Base-by-base conservation (phyloP, 2,329 filamentous ascomycete species). In the Raffaelea deltoideospora region DNA sequence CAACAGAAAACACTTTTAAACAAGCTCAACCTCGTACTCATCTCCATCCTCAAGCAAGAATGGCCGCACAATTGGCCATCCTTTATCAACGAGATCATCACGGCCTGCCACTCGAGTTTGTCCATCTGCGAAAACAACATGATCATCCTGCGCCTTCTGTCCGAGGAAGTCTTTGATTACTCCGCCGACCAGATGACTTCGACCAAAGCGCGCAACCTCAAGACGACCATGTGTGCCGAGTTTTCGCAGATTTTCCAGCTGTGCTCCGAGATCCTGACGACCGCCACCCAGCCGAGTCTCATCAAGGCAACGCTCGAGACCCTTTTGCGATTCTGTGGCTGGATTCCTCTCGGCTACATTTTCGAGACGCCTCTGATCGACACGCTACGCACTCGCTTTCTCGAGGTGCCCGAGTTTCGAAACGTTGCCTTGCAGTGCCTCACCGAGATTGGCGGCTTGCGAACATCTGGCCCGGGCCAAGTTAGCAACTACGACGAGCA, bases 81-180 rank as follows among this genome's bases (percentile, higher is more conserved):
- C 17, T 98, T 98, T 61, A 96, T 98, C 71, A 96, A 96, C 67
- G 90, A 98, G 65, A 98, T 98, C 59, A 86, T 98, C 50, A 81
- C 85, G 18, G 88, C 90, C 38, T 96, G 87, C 61, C 87, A 93
- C 56, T 88, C 84, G 48, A 95, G 82, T 59, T 67, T 98, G 37
- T 90, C 88, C 27, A 92, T 98, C 50, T 98, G 92, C 72, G 90
- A 98, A 64, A 98, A 98, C 67, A 98, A 98, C 68, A 98, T 98
- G 90, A 86, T 84, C 45, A 96, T 98, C 49, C 72, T 98, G 48
- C 79, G 90, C 41, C 65, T 98, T 50, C 72, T 98, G 32, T 98
- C 90, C 7, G 90, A 98, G 58, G 90, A 98, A 59, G 88, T 98
- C 27, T 98, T 98, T 53, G 90, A 98, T 64, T 98, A 92, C 60